Evolutionary conservation across 305 asterid genomes (phyloP), one percentile per base, ranked within the genome.

Genomic region (Plantago lanceolata): DNA sequence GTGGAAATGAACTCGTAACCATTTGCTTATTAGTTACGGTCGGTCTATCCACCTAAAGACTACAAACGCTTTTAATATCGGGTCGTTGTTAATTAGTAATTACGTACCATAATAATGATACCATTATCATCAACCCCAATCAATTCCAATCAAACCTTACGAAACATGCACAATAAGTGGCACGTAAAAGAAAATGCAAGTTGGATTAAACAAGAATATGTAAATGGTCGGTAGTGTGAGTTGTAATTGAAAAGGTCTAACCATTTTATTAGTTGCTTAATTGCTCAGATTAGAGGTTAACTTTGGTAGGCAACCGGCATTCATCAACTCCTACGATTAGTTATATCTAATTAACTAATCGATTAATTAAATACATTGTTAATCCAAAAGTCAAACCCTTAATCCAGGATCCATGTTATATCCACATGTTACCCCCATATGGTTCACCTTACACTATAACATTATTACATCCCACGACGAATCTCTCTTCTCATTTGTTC

Each of bases 141-240:
- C 40, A 33, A 33, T 33, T 33, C 7, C 40, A 33, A 28, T 56
- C 3, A n/a, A 56, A 4, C 11, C 20, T 28, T 2, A 9, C 13
- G 15, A 37, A n/a, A 26, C 37, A 56, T 45, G 28, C 9, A 2
- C 15, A 52, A 64, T 29, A 55, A 55, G 21, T 55, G 50, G 72
- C 72, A 66, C 61, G 68, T 51, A 47, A 28, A 31, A 20, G 63
- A 45, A 64, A 59, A 31, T 59, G 51, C 16, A 18, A 29, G 66
- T 70, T 71, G 70, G 9, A 14, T 60, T 60, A 26, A 26, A 37
- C 19, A 47, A 24, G 17, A 52, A 69, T 50, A 13, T 43, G 26
- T 12, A 61, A 62, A 50, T 74, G 72, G 79, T 61, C 70, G 75
- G 79, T 61, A 70, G 54, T 50, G 50, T 69, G 66, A 65, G 69